Conservation (phyloP, 140 eudicot species). For the Oenanthe javanica region DNA sequence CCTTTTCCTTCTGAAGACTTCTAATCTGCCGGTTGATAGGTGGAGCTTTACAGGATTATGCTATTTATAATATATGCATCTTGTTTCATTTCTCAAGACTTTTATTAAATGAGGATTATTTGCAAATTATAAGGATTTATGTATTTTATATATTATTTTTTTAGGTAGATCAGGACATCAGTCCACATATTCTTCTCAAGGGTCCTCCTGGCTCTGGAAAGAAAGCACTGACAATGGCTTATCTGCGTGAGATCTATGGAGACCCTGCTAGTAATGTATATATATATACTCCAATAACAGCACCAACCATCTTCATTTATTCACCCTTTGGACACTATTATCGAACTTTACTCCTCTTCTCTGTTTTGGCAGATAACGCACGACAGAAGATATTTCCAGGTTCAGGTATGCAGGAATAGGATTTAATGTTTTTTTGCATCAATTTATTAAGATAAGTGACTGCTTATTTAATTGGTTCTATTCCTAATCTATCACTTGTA, state of each 20-base stretch:
- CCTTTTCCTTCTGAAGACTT: neutral
- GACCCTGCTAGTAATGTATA: constrained; percentile 60
- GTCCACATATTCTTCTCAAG: constrained; percentile 67
- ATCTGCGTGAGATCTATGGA: constrained; percentile 63
- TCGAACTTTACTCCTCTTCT: neutral
- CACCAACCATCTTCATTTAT: neutral
- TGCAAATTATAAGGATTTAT: neutral
- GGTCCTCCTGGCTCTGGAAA: constrained; percentile 77
- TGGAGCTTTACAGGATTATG: neutral
- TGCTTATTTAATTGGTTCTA: neutral
- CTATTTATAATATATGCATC: neutral
- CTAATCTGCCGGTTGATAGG: neutral
- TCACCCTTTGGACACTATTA: neutral
- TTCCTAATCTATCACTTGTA: neutral
- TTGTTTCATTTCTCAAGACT: neutral
- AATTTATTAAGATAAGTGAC: neutral
- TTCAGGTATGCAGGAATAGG: constrained; percentile 43
- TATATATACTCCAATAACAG: neutral
- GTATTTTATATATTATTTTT: neutral
- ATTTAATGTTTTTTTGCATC: neutral
- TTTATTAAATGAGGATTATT: neutral
- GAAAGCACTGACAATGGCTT: constrained; percentile 66
- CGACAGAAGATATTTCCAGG: constrained; percentile 61
- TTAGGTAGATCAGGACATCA: constrained; percentile 43
- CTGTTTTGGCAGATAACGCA: constrained; percentile 55